A percentile compares a stretch with the other conserved stretches of the same genome.
phyloP scores from a whole-genome alignment of 2,329 filamentous ascomycete species.

The Beauveria sp. region DNA sequence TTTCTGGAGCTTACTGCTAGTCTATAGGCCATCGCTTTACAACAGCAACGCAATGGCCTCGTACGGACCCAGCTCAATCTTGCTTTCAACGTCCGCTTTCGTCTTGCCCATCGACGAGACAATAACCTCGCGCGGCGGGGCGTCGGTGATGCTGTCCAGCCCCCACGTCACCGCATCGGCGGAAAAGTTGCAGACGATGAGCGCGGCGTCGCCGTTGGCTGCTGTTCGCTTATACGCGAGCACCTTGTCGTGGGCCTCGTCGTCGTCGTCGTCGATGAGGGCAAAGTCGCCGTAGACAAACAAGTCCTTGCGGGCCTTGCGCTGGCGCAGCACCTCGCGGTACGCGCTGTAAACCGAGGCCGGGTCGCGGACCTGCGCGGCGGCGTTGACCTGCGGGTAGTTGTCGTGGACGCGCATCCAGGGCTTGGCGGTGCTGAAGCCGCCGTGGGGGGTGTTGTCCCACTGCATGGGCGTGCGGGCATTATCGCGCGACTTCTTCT shows the following conservation, averaged over 20 bases:
- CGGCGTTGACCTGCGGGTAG: constrained; percentile 55
- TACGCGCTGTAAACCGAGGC: constrained; percentile 55
- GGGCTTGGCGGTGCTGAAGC: constrained; percentile 54
- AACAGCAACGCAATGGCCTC: constrained; percentile 30
- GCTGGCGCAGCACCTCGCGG: constrained; percentile 47
- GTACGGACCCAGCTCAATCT: constrained; percentile 27
- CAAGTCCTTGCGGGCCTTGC: constrained; percentile 53
- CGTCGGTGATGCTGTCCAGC: constrained; percentile 14
- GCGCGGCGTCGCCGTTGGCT: constrained; percentile 22
- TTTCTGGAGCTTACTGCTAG: too few relatives aligned
- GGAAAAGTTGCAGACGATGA: constrained; percentile 33
- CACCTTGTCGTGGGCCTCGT: constrained; percentile 24
- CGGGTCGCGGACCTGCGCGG: constrained; percentile 38
- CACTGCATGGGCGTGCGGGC: constrained; percentile 67
- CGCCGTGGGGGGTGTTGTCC: constrained; percentile 51
- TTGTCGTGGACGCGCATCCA: constrained; percentile 67
- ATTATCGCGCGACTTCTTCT: constrained; percentile 59
- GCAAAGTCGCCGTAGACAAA: constrained; percentile 57
- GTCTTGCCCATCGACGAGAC: constrained; percentile 25
- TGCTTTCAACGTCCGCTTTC: constrained; percentile 19
- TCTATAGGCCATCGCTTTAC: neutral
- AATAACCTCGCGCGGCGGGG: constrained; percentile 24
- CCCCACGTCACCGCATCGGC: constrained; percentile 25
- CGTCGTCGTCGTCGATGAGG: constrained; percentile 23
- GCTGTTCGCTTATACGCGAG: constrained; percentile 32